Base-by-base conservation (phyloP, 2,329 filamentous ascomycete species). In the Aaosphaeria pasadenensis region DNA sequence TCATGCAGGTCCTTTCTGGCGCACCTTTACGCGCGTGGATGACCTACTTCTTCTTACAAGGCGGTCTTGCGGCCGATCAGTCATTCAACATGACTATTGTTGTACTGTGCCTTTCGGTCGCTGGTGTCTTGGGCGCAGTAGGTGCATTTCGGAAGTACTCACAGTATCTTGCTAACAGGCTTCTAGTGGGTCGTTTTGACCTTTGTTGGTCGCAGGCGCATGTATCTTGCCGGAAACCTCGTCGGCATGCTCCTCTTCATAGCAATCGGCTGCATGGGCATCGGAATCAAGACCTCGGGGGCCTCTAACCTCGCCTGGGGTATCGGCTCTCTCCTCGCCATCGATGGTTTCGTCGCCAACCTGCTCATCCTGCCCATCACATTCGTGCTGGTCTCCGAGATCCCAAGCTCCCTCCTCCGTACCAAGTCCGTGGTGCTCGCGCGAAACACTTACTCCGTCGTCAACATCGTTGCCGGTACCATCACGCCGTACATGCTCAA, bases 341-440 rank as follows among this genome's bases (percentile, higher is more conserved):
- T 24, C 17, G 17, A 24, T 24, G 17, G 17, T 24, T 24, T 24
- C 17, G 17, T 24, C 17, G 17, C 17, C 17, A 24, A 24, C 3
- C 17, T 24, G 17, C 17, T 24, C 17, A 24, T 24, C 3, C 17
- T 24, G 17, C 84, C 84, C 41, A 79, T 80, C 36, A 85, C 83
- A 6, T 87, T 79, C 77, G 80, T 82, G 69, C 83, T 86, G 55
- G 86, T 86, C 42, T 82, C 79, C 56, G 84, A 87, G 67, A 86
- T 84, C 2, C 84, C 84, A 0, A 72, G 83, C 44, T 77, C 86
- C 46, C 82, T 84, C 52, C 82, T 87, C 31, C 67, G 84, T 42
- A 80, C 84, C 42, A 70, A 86, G 13, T 86, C 80, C 3, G 86
- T 83, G 28, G 83, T 82, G 66, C 69, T 86, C 43, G 83, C 83